A percentile compares a stretch with the other conserved stretches of the same genome.
Conservation (phyloP, 768 basidiomycete species). For the Infundibulicybe gibba region DNA sequence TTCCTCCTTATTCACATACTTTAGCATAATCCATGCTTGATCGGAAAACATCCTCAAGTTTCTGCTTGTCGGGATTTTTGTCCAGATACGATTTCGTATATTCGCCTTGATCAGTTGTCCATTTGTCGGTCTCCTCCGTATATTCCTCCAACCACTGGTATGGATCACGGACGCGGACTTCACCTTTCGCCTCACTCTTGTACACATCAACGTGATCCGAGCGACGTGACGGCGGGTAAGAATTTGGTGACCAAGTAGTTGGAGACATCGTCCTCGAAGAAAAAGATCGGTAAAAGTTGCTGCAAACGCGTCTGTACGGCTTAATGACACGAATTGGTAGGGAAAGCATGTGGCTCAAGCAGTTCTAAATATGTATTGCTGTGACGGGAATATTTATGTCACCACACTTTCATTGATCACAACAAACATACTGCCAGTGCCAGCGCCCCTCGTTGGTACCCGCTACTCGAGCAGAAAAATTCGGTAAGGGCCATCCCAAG, state of each 20-base stretch:
- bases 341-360: slow-evolving; percentile 14
- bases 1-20: slow-evolving; percentile 18
- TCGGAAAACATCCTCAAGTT: slow-evolving; percentile 56
- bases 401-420: too few relatives aligned
- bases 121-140: slow-evolving; percentile 58
- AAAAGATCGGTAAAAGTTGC: slow-evolving; percentile 16
- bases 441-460: too few relatives aligned
- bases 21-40: slow-evolving; percentile 39
- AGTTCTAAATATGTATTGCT: neutral
- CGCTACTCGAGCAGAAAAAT: neutral
- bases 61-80: slow-evolving; percentile 55
- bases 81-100: slow-evolving; percentile 61
- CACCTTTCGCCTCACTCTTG: slow-evolving; percentile 57
- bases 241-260: slow-evolving; percentile 50
- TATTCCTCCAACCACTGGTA: slow-evolving; percentile 74
- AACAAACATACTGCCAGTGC: too few relatives aligned
- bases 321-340: slow-evolving; percentile 10
- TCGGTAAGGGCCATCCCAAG: too few relatives aligned
- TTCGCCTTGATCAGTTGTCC: slow-evolving; percentile 58
- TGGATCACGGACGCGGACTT: slow-evolving; percentile 65
- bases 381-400: neutral
- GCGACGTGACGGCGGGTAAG: slow-evolving; percentile 63
- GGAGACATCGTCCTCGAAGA: slow-evolving; percentile 28
- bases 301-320: slow-evolving; percentile 16
- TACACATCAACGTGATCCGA: slow-evolving; percentile 68